phyloP scores from a whole-genome alignment of 306 rosid species.

The Sesbania bispinosa region DNA sequence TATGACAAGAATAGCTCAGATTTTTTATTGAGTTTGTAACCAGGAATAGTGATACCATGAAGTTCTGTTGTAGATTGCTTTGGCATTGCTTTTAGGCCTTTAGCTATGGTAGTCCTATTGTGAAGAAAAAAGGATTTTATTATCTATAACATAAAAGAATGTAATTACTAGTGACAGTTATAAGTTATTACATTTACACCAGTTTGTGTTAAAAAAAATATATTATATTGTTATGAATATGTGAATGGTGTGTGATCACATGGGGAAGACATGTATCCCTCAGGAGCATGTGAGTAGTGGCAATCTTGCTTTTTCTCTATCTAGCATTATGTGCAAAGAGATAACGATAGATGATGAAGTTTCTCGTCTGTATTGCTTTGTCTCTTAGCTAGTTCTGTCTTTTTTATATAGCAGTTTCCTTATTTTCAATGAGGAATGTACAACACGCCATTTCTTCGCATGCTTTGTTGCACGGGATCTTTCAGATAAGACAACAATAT shows the following conservation, averaged over 20 bases:
- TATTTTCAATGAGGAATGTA: neutral
- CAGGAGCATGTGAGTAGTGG: conserved; percentile 46
- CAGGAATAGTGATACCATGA: conserved; percentile 30
- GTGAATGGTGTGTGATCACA: conserved; percentile 36
- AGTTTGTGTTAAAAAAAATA: too few species aligned
- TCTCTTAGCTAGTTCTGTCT: conserved; percentile 27
- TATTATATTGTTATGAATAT: too few species aligned
- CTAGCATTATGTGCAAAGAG: conserved; percentile 27
- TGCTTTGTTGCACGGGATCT: conserved; percentile 13
- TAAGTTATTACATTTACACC: too few species aligned
- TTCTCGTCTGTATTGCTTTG: conserved; percentile 38
- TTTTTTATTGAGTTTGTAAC: conserved; percentile 36
- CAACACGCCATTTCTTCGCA: conserved; percentile 3
- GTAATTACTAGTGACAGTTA: conserved; percentile 37
- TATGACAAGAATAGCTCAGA: conserved; percentile 29
- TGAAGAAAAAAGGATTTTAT: conserved; percentile 7
- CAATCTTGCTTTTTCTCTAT: conserved; percentile 24
- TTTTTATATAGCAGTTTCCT: neutral
- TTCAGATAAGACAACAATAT: conserved; percentile 19
- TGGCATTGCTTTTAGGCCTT: conserved; percentile 26
- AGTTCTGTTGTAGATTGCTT: conserved; percentile 25
- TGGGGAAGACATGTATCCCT: conserved; percentile 38
- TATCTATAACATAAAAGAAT: neutral
- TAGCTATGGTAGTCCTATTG: too few species aligned
- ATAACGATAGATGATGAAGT: conserved; percentile 54